phyloP scores from a whole-genome alignment of 768 basidiomycete genomes.

The Phlegmacium glaucopus region DNA sequence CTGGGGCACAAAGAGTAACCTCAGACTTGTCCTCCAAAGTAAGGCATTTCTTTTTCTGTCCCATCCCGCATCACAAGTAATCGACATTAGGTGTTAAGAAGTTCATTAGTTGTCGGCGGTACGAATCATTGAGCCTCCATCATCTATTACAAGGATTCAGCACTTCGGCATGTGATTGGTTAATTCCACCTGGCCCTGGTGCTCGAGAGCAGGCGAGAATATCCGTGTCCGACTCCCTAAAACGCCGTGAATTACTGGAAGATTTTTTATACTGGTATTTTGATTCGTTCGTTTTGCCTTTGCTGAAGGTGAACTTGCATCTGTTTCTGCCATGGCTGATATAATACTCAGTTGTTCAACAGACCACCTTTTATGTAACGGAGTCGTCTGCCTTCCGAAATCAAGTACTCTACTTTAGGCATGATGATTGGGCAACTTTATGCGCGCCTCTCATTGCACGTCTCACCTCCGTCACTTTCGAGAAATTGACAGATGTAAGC shows the following conservation, averaged over 20 bases:
- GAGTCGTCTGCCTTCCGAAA: conserved; percentile 86
- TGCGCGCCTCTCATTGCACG: conserved; percentile 78
- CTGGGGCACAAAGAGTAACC: conserved; percentile 76
- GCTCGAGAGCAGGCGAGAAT: conserved; percentile 43
- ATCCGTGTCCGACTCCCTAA: conserved; percentile 63
- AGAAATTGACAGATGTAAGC: conserved; percentile 62
- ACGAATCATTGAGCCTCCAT: conserved; percentile 79
- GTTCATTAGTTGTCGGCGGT: conserved; percentile 77
- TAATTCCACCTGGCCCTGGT: conserved; percentile 43
- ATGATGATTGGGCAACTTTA: conserved; percentile 88
- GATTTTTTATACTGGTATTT: conserved; percentile 97
- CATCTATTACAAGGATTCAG: conserved; percentile 72
- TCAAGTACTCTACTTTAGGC: conserved; percentile 85
- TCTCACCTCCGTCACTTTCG: conserved; percentile 69
- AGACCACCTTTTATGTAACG: conserved; percentile 95
- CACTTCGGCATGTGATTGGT: conserved; percentile 77
- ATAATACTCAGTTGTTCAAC: neutral
- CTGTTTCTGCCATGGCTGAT: neutral
- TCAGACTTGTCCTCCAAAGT: conserved; percentile 56
- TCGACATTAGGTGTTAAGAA: conserved; percentile 56
- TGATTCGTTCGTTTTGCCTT: conserved; percentile 74
- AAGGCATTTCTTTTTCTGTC: conserved; percentile 16
- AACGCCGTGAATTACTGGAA: conserved; percentile 76
- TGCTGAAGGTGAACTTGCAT: conserved; percentile 60
- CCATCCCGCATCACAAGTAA: neutral